Percentiles rank a stretch among this genome's conserved stretches.
Conservation (phyloP, 78 protist genomes). For the Bigelowiella natans region DNA sequence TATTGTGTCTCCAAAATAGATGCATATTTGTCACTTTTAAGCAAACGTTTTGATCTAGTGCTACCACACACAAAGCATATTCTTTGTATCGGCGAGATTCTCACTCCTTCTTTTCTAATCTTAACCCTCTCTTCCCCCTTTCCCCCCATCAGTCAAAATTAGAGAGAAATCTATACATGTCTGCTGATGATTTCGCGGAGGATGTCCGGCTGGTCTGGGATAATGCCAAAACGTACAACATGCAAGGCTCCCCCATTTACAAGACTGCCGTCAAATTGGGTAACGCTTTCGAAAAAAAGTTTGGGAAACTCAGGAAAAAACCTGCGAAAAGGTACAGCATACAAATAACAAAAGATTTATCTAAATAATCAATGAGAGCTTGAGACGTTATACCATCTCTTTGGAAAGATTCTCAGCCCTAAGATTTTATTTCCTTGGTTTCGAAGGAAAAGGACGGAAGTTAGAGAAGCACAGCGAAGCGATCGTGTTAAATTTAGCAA, state of each 20-base stretch:
- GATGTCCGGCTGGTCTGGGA: background rate
- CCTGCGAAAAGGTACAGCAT: background rate
- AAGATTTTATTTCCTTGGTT: background rate
- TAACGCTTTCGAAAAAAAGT: background rate
- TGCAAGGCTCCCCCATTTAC: background rate
- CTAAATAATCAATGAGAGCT: background rate
- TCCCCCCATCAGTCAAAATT: background rate
- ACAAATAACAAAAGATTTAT: background rate
- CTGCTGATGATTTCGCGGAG: background rate
- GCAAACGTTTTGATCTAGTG: too few species aligned
- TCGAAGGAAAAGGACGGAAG: background rate
- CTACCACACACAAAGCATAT: too few species aligned
- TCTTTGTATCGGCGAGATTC: too few species aligned
- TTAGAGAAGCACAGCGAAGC: background rate
- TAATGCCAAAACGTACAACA: background rate
- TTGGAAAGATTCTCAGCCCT: too few species aligned
- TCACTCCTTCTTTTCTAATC: background rate
- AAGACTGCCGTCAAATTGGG: background rate
- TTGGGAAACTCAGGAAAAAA: background rate
- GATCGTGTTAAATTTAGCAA: slow-evolving; percentile 7
- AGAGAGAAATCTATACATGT: background rate
- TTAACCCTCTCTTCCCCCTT: background rate
- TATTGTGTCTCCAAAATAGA: too few species aligned
- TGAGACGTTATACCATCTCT: background rate
- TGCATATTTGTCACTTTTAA: too few species aligned